phyloP scores from a whole-genome alignment of 768 basidiomycete species.

The Coprinopsis strossmayeri region DNA sequence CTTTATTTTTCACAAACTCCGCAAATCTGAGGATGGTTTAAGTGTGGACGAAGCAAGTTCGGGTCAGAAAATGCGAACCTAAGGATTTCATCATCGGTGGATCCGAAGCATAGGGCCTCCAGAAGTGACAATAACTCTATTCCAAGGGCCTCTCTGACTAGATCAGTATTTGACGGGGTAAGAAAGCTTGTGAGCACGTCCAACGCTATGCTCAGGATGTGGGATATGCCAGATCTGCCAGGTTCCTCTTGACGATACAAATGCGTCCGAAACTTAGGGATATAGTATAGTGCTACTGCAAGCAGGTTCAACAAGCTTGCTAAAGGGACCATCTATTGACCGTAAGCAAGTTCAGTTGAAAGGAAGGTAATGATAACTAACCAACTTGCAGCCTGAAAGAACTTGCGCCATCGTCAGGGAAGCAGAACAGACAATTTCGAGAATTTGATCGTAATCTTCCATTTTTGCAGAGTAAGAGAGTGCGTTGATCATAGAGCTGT shows the following conservation, averaged over 20 bases:
- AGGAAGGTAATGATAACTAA: slow-evolving; percentile 21
- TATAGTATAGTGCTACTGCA: slow-evolving; percentile 33
- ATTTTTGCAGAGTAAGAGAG: slow-evolving; percentile 30
- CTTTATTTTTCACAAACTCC: slow-evolving; percentile 29
- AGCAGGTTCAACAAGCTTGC: slow-evolving; percentile 50
- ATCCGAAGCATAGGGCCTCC: slow-evolving; percentile 46
- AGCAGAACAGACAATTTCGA: slow-evolving; percentile 26
- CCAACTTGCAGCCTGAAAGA: slow-evolving; percentile 32
- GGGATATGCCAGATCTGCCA: slow-evolving; percentile 20
- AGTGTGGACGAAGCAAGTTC: not conserved
- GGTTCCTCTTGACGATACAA: slow-evolving; percentile 21
- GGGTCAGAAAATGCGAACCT: slow-evolving; percentile 21
- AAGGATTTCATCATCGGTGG: slow-evolving; percentile 34
- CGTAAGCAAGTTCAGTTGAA: slow-evolving; percentile 3
- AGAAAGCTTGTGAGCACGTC: slow-evolving; percentile 36
- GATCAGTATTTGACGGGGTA: slow-evolving; percentile 22
- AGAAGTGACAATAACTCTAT: slow-evolving; percentile 39
- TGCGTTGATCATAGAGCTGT: slow-evolving; percentile 38
- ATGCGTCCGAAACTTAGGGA: slow-evolving; percentile 42
- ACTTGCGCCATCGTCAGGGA: slow-evolving; percentile 33
- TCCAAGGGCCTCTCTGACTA: slow-evolving; percentile 23
- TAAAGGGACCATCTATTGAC: slow-evolving; percentile 36
- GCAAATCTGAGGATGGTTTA: slow-evolving; percentile 18
- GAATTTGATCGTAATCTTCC: slow-evolving; percentile 26
- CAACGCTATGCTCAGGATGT: slow-evolving; percentile 34